A percentile compares a stretch with the other conserved stretches of the same genome.
Conservation (phyloP, 2,329 filamentous ascomycete species). For the Fusarium chlamydosporum region DNA sequence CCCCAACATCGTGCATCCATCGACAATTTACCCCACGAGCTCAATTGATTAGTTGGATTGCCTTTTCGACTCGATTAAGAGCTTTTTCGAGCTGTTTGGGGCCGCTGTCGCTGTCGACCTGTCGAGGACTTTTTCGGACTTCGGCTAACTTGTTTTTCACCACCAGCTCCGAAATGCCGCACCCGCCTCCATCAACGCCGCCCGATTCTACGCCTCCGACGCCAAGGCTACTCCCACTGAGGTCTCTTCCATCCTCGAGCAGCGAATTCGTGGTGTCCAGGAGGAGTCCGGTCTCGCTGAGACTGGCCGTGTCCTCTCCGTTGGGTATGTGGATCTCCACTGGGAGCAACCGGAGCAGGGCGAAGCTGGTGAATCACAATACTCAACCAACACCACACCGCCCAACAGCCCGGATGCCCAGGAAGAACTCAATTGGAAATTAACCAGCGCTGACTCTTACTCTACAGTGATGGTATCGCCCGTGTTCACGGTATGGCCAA, state of each 20-base stretch:
- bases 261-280: conserved; percentile 98
- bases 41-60: conserved; percentile 56
- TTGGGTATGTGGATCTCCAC: conserved; percentile 81
- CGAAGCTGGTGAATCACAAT: conserved; percentile 31
- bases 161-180: conserved; percentile 86
- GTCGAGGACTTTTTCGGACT: conserved; percentile 60
- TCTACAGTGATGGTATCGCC: conserved; percentile 96
- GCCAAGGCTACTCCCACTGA: conserved; percentile 97
- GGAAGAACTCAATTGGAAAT: conserved; percentile 37
- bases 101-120: conserved; percentile 48
- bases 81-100: conserved; percentile 56
- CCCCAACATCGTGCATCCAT: conserved; percentile 55
- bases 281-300: conserved; percentile 97
- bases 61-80: conserved; percentile 36
- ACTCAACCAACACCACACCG: conserved; percentile 24
- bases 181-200: conserved; percentile 81
- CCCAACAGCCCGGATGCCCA: conserved; percentile 24
- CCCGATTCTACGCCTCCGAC: conserved; percentile 91
- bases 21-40: conserved; percentile 50
- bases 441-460: conserved; percentile 53
- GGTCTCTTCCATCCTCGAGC: conserved; percentile 99
- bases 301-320: conserved; percentile 98
- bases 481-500: conserved; percentile 99
- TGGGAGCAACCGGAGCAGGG: conserved; percentile 40
- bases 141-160: conserved; percentile 70